A percentile compares a stretch with the other conserved stretches of the same genome.
phyloP scores from a whole-genome alignment of 2,329 filamentous ascomycete genomes.

The Penicillium sp. region DNA sequence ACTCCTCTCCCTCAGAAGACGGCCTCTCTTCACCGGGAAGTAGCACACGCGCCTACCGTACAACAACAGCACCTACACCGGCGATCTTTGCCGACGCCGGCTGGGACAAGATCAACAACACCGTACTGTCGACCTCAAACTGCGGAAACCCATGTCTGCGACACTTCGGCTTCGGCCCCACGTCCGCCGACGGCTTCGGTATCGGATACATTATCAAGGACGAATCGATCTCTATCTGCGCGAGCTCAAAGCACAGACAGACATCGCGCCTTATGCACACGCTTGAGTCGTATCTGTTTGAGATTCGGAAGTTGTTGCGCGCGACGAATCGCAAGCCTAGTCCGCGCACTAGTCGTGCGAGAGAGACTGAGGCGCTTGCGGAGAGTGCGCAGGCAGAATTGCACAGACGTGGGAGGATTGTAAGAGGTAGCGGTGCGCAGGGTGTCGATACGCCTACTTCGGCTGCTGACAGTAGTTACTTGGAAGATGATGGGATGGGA shows the following conservation, averaged over 20 bases:
- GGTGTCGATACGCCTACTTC: slow-evolving; percentile 62
- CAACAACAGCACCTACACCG: slow-evolving; percentile 54
- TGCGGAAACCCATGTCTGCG: slow-evolving; percentile 93
- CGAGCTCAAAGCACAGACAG: slow-evolving; percentile 89
- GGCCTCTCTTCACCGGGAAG: slow-evolving; percentile 38
- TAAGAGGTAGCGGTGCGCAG: slow-evolving; percentile 54
- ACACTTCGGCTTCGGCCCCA: slow-evolving; percentile 95
- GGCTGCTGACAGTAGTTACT: slow-evolving; percentile 66
- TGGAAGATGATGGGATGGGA: slow-evolving; percentile 83
- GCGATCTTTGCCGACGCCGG: slow-evolving; percentile 81
- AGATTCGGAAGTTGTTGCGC: slow-evolving; percentile 80
- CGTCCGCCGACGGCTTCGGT: slow-evolving; percentile 88
- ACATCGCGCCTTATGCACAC: slow-evolving; percentile 87
- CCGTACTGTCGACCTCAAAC: slow-evolving; percentile 94
- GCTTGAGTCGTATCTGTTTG: slow-evolving; percentile 83
- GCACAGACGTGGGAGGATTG: slow-evolving; percentile 68
- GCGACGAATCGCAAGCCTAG: slow-evolving; percentile 61
- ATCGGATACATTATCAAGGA: slow-evolving; percentile 99
- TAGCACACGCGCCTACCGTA: slow-evolving; percentile 56
- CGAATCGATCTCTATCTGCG: slow-evolving; percentile 84
- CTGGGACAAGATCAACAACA: slow-evolving; percentile 94
- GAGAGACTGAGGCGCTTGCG: slow-evolving; percentile 56
- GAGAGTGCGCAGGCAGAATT: slow-evolving; percentile 42
- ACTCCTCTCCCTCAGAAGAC: slow-evolving; percentile 36
- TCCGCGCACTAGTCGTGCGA: slow-evolving; percentile 55